phyloP scores from a whole-genome alignment of 495 filamentous ascomycete species.

The Penicillium coffeae region DNA sequence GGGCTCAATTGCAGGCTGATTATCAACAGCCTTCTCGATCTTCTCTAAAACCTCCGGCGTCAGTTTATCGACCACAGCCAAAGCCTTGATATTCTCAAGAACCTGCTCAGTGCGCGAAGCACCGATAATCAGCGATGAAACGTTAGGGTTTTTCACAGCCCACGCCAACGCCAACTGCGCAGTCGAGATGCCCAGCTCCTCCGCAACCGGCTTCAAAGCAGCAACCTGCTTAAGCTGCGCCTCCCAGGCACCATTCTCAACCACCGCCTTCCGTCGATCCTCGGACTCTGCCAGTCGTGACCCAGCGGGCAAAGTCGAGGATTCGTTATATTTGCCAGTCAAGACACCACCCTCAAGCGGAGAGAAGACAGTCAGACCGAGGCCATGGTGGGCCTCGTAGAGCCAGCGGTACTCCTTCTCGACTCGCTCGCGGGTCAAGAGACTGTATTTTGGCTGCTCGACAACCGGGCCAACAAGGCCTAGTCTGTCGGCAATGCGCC shows the following conservation, averaged over 20 bases:
- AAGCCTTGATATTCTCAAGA: conserved; percentile 61
- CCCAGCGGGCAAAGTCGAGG: conserved; percentile 27
- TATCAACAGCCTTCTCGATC: conserved; percentile 64
- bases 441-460: conserved; percentile 85
- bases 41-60: conserved; percentile 64
- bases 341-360: conserved; percentile 70
- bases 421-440: conserved; percentile 65
- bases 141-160: conserved; percentile 72
- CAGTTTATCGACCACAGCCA: conserved; percentile 58
- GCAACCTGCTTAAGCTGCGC: conserved; percentile 22
- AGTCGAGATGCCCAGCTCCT: conserved; percentile 60
- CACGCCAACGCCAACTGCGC: conserved; percentile 72
- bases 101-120: conserved; percentile 71
- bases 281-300: conserved; percentile 40
- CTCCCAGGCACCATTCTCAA: conserved; percentile 17
- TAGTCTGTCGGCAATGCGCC: conserved; percentile 66
- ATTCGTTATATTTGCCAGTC: conserved; percentile 79
- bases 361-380: conserved; percentile 71
- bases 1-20: conserved; percentile 50
- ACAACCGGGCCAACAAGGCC: conserved; percentile 76
- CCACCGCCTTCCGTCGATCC: conserved; percentile 26
- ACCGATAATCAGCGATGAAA: conserved; percentile 73
- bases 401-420: conserved; percentile 71
- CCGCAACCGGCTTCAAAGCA: conserved; percentile 59
- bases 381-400: conserved; percentile 54